Evolutionary conservation across 768 basidiomycete species (phyloP), one percentile per base, ranked within the genome.

Genomic region (Daedaleopsis sinensis): DNA sequence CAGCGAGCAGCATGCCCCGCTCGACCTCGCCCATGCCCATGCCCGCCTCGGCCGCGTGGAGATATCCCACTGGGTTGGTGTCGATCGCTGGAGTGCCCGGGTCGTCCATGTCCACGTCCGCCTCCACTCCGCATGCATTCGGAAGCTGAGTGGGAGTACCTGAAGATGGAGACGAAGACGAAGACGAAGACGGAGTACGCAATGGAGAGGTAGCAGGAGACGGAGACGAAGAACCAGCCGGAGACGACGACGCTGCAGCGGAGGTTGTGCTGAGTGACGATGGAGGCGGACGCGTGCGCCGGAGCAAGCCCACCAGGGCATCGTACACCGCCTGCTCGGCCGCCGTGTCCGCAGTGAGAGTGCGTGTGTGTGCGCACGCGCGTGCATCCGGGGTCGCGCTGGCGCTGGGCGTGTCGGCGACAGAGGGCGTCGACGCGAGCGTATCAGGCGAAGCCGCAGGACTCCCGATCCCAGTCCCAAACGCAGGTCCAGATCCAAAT

Each of bases 1-100:
- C 65, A 27, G 67, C 70, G 49, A 72, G 64, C 58, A 72, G 43
- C 70, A 72, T 68, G 42, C 67, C 67, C 42, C 65, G 65, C 56
- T 68, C 71, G 35, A 67, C 66, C 51, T 66, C 65, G 47, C 65
- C 62, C 62, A 69, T 64, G 50, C 18, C 23, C 37, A 38, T 39
- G 16, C n/a, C 46, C 37, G 37, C 42, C 59, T n/a, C 12, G 13
- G 21, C 47, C 21, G 1, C 18, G n/a, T 18, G 9, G 9, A 8
- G n/a, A 10, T 21, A 0, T 46, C 44, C 44, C 3, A 32, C 27
- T 32, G 27, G 27, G 27, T 7, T 3, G 16, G 16, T 18, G 15
- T 43, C 44, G n/a, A 46, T 46, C 44, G 3, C 44, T 18, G n/a
- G 2, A 3, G 27, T 32, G 27, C 7, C 27, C 27, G 27, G 10